phyloP scores from a whole-genome alignment of 2,329 filamentous ascomycete species.

The Chrysosporium queenslandicum region DNA sequence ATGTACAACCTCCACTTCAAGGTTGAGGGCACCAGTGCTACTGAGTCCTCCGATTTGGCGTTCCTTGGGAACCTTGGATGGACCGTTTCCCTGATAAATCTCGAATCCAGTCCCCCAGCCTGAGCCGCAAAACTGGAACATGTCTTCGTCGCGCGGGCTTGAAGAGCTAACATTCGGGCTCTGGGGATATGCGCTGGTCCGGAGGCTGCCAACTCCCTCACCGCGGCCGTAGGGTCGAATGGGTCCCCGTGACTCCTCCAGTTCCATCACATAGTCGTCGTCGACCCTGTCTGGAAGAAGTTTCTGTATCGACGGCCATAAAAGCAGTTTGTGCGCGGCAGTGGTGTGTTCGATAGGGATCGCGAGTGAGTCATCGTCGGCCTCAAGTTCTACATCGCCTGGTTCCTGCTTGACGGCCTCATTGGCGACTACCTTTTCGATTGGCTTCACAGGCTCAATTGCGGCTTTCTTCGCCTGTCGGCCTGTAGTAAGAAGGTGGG shows the following conservation, averaged over 20 bases:
- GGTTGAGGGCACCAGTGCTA: slow-evolving; percentile 41
- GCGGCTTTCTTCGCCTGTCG: background rate
- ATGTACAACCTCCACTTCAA: slow-evolving; percentile 44
- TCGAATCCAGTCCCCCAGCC: slow-evolving; percentile 44
- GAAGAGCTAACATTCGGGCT: slow-evolving; percentile 16
- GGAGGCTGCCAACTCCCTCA: slow-evolving; percentile 54
- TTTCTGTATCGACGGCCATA: slow-evolving; percentile 57
- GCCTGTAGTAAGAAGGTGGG: background rate
- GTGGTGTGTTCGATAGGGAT: slow-evolving; percentile 84
- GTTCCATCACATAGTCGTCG: slow-evolving; percentile 62
- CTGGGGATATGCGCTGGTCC: slow-evolving; percentile 22
- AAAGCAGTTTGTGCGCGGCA: slow-evolving; percentile 70
- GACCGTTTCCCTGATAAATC: slow-evolving; percentile 23
- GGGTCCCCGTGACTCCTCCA: slow-evolving; percentile 63
- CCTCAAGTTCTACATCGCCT: slow-evolving; percentile 32
- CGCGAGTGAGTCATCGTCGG: slow-evolving; percentile 52
- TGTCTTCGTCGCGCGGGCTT: slow-evolving; percentile 23
- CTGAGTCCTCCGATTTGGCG: slow-evolving; percentile 42
- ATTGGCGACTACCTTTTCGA: background rate
- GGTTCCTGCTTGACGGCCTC: slow-evolving; percentile 25
- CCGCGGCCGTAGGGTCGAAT: slow-evolving; percentile 69
- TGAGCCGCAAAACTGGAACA: slow-evolving; percentile 31
- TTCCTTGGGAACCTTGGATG: slow-evolving; percentile 22
- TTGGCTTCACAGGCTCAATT: background rate
- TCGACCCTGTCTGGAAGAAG: slow-evolving; percentile 53